phyloP scores from a whole-genome alignment of 176 grass and related monocot species.

The Oryza coarctata region DNA sequence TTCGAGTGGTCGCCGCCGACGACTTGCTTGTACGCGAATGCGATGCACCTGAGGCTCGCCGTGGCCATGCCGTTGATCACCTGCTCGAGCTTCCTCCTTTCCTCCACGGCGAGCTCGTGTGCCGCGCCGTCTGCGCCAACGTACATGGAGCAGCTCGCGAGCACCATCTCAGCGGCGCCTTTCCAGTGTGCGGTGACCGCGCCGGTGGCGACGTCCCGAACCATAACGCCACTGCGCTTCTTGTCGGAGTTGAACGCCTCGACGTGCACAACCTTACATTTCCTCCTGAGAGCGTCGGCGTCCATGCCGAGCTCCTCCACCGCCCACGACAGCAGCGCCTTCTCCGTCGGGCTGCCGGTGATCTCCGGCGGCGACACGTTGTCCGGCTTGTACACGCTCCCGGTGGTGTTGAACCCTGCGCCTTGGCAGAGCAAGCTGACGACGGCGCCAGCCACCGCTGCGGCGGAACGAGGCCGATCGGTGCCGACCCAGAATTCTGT shows the following conservation, averaged over 20 bases:
- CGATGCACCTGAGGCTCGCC: constrained; percentile 71
- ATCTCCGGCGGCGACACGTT: constrained; percentile 53
- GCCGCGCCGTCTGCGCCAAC: constrained; percentile 23
- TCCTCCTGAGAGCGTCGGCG: constrained; percentile 29
- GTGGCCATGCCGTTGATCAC: constrained; percentile 64
- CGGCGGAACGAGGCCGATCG: background rate
- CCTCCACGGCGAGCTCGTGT: constrained; percentile 16
- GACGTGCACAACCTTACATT: constrained; percentile 57
- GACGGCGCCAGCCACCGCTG: background rate
- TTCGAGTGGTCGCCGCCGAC: background rate
- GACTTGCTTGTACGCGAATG: constrained; percentile 64
- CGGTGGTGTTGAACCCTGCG: constrained; percentile 72
- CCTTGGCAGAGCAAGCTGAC: constrained; percentile 50
- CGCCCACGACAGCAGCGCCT: constrained; percentile 83
- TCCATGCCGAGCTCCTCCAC: constrained; percentile 59
- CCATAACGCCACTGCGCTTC: constrained; percentile 74
- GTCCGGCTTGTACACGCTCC: constrained; percentile 55
- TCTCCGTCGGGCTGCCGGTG: constrained; percentile 86
- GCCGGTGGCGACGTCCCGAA: constrained; percentile 35
- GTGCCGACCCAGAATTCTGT: constrained; percentile 72
- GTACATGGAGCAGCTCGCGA: constrained; percentile 52
- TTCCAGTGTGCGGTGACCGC: constrained; percentile 67
- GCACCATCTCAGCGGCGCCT: constrained; percentile 82
- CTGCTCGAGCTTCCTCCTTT: constrained; percentile 41
- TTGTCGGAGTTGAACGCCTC: constrained; percentile 96